Evolutionary conservation across 2,329 filamentous ascomycete genomes (phyloP).

Genomic region (Pestalotiopsis sp.): DNA sequence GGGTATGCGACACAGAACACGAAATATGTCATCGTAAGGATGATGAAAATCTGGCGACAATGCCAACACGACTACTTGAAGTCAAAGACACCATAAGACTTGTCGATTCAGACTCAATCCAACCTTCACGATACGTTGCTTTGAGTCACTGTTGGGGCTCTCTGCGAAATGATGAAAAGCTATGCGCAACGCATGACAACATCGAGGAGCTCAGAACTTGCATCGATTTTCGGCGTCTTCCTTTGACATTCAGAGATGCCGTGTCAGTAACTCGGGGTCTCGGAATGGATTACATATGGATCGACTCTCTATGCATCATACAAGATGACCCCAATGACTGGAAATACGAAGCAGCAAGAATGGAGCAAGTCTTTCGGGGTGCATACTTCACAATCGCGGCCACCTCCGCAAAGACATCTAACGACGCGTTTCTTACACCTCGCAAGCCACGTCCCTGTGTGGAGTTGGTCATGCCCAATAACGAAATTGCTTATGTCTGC

Average conservation of each 20-base stretch:
- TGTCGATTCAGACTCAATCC: background rate
- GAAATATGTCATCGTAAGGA: background rate
- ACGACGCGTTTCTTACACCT: background rate
- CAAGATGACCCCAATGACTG: background rate
- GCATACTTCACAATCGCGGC: conserved; percentile 4
- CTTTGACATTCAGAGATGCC: background rate
- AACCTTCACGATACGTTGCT: background rate
- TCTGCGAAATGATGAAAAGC: background rate
- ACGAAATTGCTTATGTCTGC: background rate
- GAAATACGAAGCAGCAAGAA: background rate
- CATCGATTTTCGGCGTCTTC: background rate
- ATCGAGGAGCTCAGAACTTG: background rate
- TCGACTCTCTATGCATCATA: background rate
- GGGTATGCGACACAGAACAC: background rate
- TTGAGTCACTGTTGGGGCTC: conserved; percentile 1
- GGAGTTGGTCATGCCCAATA: background rate
- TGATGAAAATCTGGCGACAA: background rate
- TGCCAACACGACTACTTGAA: background rate
- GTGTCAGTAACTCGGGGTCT: background rate
- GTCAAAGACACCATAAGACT: background rate
- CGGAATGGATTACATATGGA: background rate
- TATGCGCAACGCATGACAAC: background rate
- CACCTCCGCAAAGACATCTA: background rate
- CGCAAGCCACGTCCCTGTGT: background rate
- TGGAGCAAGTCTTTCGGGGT: background rate